Evolutionary conservation across 345 rosid genomes (phyloP).

Genomic region (Angophora floribunda): DNA sequence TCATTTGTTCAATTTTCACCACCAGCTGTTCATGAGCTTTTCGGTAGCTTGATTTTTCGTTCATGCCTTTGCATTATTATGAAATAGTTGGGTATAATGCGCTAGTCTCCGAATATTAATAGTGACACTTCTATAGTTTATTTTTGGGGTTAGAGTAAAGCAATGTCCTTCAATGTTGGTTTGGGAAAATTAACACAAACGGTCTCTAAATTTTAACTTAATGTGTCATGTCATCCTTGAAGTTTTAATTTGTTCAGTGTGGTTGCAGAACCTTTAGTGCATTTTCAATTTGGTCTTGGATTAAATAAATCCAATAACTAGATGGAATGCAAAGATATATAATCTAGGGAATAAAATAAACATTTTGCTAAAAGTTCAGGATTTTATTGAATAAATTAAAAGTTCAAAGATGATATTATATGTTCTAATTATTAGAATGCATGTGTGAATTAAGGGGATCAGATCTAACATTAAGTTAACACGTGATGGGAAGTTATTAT

Average conservation of each 20-base stretch:
- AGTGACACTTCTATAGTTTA: not conserved
- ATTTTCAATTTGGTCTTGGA: not conserved
- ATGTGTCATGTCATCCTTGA: rapidly evolving
- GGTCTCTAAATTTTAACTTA: not conserved
- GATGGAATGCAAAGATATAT: too few species aligned
- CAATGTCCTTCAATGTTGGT: not conserved
- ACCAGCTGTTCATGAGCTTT: not conserved
- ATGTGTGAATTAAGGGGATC: too few species aligned
- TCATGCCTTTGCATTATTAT: not conserved
- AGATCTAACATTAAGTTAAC: too few species aligned
- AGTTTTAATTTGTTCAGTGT: not conserved
- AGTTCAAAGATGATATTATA: too few species aligned
- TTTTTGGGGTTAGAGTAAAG: not conserved
- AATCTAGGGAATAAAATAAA: too few species aligned
- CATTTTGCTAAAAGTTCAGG: too few species aligned
- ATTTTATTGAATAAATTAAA: too few species aligned
- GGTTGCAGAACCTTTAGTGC: rapidly evolving
- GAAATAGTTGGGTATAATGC: not conserved
- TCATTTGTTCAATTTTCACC: not conserved
- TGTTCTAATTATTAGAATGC: too few species aligned
- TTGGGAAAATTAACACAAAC: not conserved
- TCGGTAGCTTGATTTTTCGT: not conserved
- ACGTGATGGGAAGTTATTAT: too few species aligned
- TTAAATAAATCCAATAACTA: not conserved
- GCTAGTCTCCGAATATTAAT: not conserved